phyloP scores from a whole-genome alignment of 202 grass and related monocot genomes.

The Cymbopogon flexuosus region DNA sequence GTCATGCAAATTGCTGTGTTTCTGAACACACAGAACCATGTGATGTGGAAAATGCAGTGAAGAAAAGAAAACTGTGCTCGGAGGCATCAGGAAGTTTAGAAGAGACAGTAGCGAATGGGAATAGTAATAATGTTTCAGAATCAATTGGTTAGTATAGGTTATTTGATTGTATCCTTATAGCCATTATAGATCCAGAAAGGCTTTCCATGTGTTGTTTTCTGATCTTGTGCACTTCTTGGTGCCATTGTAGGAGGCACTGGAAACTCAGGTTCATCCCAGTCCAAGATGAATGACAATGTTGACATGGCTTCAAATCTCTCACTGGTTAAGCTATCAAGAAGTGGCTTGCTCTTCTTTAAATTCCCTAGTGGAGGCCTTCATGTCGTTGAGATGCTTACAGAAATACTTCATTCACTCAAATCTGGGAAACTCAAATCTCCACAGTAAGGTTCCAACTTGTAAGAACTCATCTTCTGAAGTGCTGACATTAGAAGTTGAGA shows the following conservation, averaged over 20 bases:
- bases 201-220: neutral
- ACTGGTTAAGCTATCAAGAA: conserved; percentile 81
- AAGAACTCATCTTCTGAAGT: conserved; percentile 19
- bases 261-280: conserved; percentile 29
- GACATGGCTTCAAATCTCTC: conserved; percentile 51
- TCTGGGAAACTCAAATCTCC: conserved; percentile 66
- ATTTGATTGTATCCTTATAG: neutral
- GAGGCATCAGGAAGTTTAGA: conserved; percentile 33
- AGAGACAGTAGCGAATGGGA: conserved; percentile 28
- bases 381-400: conserved; percentile 60
- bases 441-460: conserved; percentile 47
- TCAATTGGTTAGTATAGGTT: conserved; percentile 42
- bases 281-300: conserved; percentile 33
- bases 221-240: conserved; percentile 16
- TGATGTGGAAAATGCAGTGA: conserved; percentile 36
- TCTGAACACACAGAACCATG: conserved; percentile 35
- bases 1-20: conserved; percentile 24
- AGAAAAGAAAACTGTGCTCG: conserved; percentile 78
- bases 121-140: conserved; percentile 26
- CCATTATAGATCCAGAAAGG: no score
- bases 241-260: conserved; percentile 32
- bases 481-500: conserved; percentile 12
- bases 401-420: conserved; percentile 62
- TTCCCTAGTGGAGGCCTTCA: conserved; percentile 52
- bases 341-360: conserved; percentile 80